Evolutionary conservation across 352 stramenopile species (phyloP), one percentile per base, ranked within the genome.

Genomic region (Pythium biforme): DNA sequence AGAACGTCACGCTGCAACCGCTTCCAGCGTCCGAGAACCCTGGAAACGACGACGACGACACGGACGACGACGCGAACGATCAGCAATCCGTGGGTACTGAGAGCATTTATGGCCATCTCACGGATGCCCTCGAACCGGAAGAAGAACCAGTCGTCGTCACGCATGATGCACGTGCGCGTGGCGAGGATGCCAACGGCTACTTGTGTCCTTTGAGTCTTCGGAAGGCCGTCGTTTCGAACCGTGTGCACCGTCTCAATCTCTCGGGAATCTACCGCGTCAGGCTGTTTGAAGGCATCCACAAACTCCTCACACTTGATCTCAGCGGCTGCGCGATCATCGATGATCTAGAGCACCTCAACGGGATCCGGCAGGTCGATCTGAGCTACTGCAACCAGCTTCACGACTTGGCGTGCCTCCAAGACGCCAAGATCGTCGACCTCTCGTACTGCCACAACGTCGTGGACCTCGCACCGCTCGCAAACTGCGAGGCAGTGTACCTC

Each of bases 361-460:
- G 72, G 20, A 74, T 88, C 50, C 46, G 23, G 0, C 74, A 83
- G 37, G 69, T 91, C 3, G 79, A 91, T 47, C 37, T 91, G 46
- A 86, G 74, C 45, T 91, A 91, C 59, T 91, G 82, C 59, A 79
- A 71, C 53, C 74, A 80, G 33, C 55, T 91, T n/a, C 58, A 63
- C 14, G 72, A 87, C 63, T 48, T 89, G 5, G 64, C 62, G 23
- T 88, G 77, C 57, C 66, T 91, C 14, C 46, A 53, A 19, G 27
- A 59, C 8, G 70, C 76, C 11, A 56, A 72, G 49, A 66, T 70
- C 37, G 77, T 89, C 9, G 77, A 89, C 43, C 66, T 91, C 19
- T 88, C 77, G 17, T 91, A 91, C 61, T 91, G 82, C 59, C 82
- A 91, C 67, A 65, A 41, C 15, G 64, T 92, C 26, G 66, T 62